phyloP scores from a whole-genome alignment of 441 rosid genomes.

The Eutrema salsugineum region DNA sequence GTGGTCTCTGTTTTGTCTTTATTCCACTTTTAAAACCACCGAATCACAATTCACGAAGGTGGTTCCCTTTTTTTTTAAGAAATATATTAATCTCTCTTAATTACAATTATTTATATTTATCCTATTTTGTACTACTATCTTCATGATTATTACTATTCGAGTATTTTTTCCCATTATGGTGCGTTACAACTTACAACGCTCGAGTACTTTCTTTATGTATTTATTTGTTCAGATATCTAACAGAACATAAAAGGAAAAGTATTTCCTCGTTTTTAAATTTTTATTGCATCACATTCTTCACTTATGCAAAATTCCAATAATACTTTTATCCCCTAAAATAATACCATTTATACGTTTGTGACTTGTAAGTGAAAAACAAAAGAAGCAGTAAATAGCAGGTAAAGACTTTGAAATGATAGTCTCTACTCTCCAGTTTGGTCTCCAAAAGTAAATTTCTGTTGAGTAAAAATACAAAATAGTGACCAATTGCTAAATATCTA shows the following conservation, averaged over 20 bases:
- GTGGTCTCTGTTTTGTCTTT: constrained; percentile 38
- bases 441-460: not conserved
- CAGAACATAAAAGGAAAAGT: not conserved
- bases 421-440: not conserved
- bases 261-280: not conserved
- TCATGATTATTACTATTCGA: not conserved
- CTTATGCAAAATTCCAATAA: not conserved
- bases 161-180: not conserved
- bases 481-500: not conserved
- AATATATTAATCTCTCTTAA: not conserved
- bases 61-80: constrained; percentile 10
- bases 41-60: constrained; percentile 33
- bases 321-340: no score
- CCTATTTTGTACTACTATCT: constrained; percentile 22
- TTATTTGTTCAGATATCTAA: not conserved
- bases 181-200: not conserved
- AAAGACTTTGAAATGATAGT: not conserved
- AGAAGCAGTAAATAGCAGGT: constrained; percentile 11
- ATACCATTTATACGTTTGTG: not conserved
- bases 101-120: constrained; percentile 1
- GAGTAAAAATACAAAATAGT: not conserved
- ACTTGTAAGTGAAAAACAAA: not conserved
- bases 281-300: not conserved
- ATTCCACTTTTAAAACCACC: constrained; percentile 31
- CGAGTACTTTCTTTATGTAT: not conserved